Evolutionary conservation across 179 eudicot genomes (phyloP).

Genomic region (Heliamphora pulchella): DNA sequence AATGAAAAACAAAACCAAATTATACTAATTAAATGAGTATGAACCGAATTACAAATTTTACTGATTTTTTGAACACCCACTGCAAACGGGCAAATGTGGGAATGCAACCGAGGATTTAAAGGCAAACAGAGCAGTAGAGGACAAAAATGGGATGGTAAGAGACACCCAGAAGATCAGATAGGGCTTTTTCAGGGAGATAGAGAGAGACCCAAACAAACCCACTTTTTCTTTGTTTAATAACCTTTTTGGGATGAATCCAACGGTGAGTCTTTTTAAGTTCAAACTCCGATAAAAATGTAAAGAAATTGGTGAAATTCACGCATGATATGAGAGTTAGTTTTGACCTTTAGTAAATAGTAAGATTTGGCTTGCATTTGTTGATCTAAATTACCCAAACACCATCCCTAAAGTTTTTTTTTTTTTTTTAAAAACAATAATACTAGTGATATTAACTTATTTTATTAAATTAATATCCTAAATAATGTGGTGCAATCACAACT

Average conservation of each 20-base stretch:
- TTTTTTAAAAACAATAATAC: no score
- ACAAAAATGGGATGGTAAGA: constrained; percentile 7
- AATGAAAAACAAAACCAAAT: no score
- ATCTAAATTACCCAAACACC: no score
- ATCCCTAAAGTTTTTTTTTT: no score
- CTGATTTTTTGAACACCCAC: not conserved
- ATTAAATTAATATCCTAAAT: no score
- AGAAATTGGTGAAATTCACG: not conserved
- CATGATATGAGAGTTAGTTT: no score
- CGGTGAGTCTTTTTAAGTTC: not conserved
- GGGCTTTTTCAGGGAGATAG: not conserved
- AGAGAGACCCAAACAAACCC: constrained; percentile 13
- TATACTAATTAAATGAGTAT: not conserved
- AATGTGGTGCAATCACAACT: no score
- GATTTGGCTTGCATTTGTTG: no score
- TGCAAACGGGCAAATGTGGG: not conserved
- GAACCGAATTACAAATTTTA: not conserved
- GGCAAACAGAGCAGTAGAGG: not conserved
- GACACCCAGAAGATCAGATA: constrained; percentile 23
- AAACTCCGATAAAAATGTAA: not conserved
- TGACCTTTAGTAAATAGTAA: no score
- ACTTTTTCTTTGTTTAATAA: not conserved
- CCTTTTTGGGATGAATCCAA: constrained; percentile 6
- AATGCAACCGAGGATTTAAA: not conserved
- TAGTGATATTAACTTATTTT: no score